phyloP scores from a whole-genome alignment of 441 rosid species.

The Isatis lusitanica region DNA sequence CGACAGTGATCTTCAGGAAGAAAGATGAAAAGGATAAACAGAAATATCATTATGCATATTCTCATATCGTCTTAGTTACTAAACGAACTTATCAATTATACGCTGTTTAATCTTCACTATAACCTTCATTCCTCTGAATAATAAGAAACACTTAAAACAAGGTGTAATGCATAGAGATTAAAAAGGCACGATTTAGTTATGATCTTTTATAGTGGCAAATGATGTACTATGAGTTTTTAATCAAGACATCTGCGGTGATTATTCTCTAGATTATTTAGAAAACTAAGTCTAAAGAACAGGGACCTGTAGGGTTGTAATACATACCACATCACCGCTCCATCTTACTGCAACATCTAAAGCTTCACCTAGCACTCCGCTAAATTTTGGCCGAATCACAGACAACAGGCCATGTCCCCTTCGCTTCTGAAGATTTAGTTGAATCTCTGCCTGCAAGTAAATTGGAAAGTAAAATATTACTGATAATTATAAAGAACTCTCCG shows the following conservation, averaged over 20 bases:
- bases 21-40: constrained; percentile 23
- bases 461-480: constrained; percentile 24
- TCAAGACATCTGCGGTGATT: background rate
- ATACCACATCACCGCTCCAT: constrained; percentile 99
- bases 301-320: constrained; percentile 39
- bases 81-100: background rate
- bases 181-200: background rate
- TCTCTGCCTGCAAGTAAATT: constrained; percentile 77
- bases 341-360: constrained; percentile 94
- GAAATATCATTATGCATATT: constrained; percentile 30
- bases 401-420: constrained; percentile 94
- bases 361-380: constrained; percentile 97
- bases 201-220: constrained; percentile 1
- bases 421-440: constrained; percentile 96
- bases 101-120: background rate
- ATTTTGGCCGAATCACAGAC: constrained; percentile 91
- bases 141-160: constrained; percentile 6
- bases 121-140: constrained; percentile 4
- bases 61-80: constrained; percentile 14
- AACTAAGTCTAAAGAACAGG: constrained; percentile 21
- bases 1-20: constrained; percentile 74
- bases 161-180: background rate
- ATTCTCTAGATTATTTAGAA: constrained; percentile 14
- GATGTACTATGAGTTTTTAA: constrained; percentile 8
- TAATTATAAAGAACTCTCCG: background rate